Conservation (phyloP, 441 rosid species). For the Capsella rubella region DNA sequence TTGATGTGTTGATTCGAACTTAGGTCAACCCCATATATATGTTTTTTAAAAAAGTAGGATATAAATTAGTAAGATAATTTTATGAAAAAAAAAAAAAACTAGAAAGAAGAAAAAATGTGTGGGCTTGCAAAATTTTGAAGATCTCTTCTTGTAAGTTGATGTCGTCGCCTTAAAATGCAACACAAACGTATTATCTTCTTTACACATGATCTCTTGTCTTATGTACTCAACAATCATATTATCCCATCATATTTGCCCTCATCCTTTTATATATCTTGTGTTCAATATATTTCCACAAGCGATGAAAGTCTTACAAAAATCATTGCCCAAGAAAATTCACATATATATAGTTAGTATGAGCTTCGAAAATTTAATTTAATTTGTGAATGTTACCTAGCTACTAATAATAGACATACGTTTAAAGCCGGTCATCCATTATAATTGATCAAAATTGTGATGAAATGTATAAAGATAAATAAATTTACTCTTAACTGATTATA, state of each 20-base stretch:
- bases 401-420: background rate
- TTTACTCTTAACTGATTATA: conserved; percentile 22
- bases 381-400: background rate
- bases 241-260: conserved; percentile 25
- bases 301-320: too few species aligned
- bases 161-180: conserved; percentile 40
- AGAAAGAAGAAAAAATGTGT: conserved; percentile 16
- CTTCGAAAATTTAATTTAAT: background rate
- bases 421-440: background rate
- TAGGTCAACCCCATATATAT: conserved; percentile 25
- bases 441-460: conserved; percentile 2
- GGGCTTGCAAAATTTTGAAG: conserved; percentile 29
- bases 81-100: background rate
- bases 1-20: background rate
- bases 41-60: background rate
- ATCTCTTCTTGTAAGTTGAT: conserved; percentile 24
- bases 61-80: background rate
- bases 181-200: conserved; percentile 45
- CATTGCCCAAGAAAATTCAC: background rate
- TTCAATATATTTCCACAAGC: conserved; percentile 12
- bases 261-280: conserved; percentile 36
- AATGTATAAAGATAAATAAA: background rate
- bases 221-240: conserved; percentile 31
- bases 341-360: background rate
- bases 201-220: conserved; percentile 37